Evolutionary conservation across 257 asterid species (phyloP).

Genomic region (Leonotis leonurus): DNA sequence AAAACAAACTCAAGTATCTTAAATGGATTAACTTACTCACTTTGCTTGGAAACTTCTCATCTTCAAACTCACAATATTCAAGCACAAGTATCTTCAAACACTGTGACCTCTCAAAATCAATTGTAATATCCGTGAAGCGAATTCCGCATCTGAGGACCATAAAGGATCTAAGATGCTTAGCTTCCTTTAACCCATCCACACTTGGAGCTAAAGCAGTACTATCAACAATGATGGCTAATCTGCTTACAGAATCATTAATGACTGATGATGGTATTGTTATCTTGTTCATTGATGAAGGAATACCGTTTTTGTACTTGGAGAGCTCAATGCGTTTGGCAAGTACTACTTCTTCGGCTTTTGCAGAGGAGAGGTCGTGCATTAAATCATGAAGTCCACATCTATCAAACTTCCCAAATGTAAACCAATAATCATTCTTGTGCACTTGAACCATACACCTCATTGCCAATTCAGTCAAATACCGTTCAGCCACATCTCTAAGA

Average conservation of each 20-base stretch:
- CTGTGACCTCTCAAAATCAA: neutral
- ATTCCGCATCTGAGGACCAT: neutral
- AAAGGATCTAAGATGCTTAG: neutral
- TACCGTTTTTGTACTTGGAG: neutral
- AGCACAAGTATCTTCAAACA: neutral
- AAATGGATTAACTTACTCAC: neutral
- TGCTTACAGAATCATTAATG: neutral
- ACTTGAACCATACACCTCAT: conserved; percentile 15
- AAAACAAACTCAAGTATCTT: neutral
- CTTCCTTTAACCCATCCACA: neutral
- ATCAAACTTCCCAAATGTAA: neutral
- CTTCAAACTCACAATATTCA: neutral
- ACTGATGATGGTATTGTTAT: no score
- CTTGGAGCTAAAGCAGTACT: neutral
- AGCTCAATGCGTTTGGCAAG: neutral
- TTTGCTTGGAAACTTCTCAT: neutral
- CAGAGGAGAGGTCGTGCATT: neutral
- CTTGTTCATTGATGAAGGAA: no score
- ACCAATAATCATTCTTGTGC: neutral
- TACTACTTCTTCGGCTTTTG: neutral
- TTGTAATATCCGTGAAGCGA: neutral
- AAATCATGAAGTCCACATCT: neutral
- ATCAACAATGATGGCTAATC: neutral
- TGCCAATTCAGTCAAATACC: conserved; percentile 12
- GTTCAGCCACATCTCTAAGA: conserved; percentile 17